These are phyloP conservation scores for Fusarium sp. DNA, from an alignment of 2,329 filamentous ascomycete genomes.

Conservation along the genomic window DNA sequence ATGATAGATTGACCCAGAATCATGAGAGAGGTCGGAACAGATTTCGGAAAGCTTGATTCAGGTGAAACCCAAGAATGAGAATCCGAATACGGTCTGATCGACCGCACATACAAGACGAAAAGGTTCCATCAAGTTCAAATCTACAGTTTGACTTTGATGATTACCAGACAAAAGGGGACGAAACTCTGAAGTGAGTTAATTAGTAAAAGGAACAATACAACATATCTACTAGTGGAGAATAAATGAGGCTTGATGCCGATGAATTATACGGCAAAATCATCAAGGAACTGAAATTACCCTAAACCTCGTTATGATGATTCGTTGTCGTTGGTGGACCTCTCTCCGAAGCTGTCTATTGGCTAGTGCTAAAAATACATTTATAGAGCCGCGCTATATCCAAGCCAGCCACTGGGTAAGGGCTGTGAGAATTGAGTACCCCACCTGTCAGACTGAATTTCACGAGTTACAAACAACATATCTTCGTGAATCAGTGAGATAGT, in stretches of 20 bases:
- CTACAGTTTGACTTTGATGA: rapidly evolving
- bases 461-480: neutral
- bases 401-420: neutral
- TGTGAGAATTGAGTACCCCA: neutral
- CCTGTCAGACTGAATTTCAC: neutral
- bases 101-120: rapidly evolving
- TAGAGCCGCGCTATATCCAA: neutral
- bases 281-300: neutral
- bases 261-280: neutral
- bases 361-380: neutral
- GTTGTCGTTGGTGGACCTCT: neutral
- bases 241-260: rapidly evolving
- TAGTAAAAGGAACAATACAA: rapidly evolving
- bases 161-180: rapidly evolving
- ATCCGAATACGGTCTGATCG: too few species aligned
- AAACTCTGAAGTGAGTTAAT: rapidly evolving
- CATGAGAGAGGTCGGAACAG: rapidly evolving
- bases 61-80: rapidly evolving
- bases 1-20: neutral
- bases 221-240: neutral
- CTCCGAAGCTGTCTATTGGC: neutral
- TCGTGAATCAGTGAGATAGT: rapidly evolving
- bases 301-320: too few species aligned
- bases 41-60: rapidly evolving
- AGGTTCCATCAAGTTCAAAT: rapidly evolving